Evolutionary conservation across 2,329 filamentous ascomycete genomes (phyloP).

Genomic region (Talaromyces islandicus): DNA sequence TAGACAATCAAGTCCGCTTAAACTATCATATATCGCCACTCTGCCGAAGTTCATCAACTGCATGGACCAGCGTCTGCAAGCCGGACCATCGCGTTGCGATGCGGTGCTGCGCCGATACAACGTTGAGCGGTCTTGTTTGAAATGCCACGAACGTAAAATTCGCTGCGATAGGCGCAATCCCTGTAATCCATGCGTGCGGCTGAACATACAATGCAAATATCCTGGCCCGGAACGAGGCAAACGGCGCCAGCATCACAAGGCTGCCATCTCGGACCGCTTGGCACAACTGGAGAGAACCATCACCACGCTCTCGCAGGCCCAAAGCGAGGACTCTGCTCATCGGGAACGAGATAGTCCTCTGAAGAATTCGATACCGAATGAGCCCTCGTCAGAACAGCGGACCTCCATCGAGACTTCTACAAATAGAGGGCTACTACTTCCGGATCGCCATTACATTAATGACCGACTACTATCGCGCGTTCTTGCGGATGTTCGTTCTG

Average conservation of each 20-base stretch:
- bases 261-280: conserved; percentile 7
- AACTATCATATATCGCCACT: background rate
- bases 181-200: conserved; percentile 13
- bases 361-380: background rate
- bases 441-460: conserved; percentile 20
- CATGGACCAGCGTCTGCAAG: background rate
- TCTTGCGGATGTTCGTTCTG: conserved; percentile 16
- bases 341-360: background rate
- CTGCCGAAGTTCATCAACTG: background rate
- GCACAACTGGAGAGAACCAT: conserved; percentile 8
- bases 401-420: background rate
- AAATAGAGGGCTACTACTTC: background rate
- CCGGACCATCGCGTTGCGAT: background rate
- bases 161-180: conserved; percentile 11
- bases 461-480: conserved; percentile 21
- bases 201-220: conserved; percentile 10
- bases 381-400: background rate
- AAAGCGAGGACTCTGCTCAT: background rate
- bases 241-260: conserved; percentile 9
- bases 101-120: conserved; percentile 3
- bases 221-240: conserved; percentile 11
- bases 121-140: conserved; percentile 15
- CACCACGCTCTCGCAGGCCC: background rate
- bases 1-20: background rate
- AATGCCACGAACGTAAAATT: conserved; percentile 16